Evolutionary conservation across 164 flowering plant genomes (phyloP).

Genomic region (Vitis vinifera): ASM3070453v1 NC_081822.1:10379001-10379500

Average conservation of each 20-base stretch:
- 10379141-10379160: slow-evolving; percentile 33
- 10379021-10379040: background rate
- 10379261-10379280: slow-evolving; percentile 71
- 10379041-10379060: background rate
- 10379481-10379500: slow-evolving; percentile 68
- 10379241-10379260: slow-evolving; percentile 78
- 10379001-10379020: background rate
- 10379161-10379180: slow-evolving; percentile 70
- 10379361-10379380: slow-evolving; percentile 11
- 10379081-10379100: background rate
- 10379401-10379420: slow-evolving; percentile 76
- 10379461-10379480: slow-evolving; percentile 87
- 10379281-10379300: background rate
- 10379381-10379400: slow-evolving; percentile 39
- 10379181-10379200: slow-evolving; percentile 71
- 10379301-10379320: background rate
- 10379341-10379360: background rate
- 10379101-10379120: background rate
- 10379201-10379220: slow-evolving; percentile 94
- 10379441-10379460: slow-evolving; percentile 98
- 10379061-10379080: too few relatives aligned
- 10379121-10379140: slow-evolving; percentile 11
- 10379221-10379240: slow-evolving; percentile 78
- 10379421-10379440: slow-evolving; percentile 74
- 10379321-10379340: background rate